phyloP scores from a whole-genome alignment of 2,329 filamentous ascomycete genomes.

The Monosporascus sp. region DNA sequence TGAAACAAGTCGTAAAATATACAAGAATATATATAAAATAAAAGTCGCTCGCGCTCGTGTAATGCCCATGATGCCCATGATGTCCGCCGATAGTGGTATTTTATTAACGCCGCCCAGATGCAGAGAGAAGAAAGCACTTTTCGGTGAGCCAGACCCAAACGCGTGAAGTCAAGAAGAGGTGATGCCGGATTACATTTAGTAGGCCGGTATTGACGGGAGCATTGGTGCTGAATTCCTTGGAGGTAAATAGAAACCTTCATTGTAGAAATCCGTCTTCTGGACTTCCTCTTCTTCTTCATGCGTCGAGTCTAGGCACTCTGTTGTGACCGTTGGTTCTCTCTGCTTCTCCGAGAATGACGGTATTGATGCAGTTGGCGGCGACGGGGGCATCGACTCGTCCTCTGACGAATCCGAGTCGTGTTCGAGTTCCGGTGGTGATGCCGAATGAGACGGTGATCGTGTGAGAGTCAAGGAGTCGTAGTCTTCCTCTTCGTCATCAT shows the following conservation, averaged over 20 bases:
- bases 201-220: conserved; percentile 52
- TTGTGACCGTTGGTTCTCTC: conserved; percentile 31
- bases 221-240: conserved; percentile 45
- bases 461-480: conserved; percentile 62
- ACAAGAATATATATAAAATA: conserved; percentile 14
- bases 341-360: conserved; percentile 58
- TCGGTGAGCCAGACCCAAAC: conserved; percentile 15
- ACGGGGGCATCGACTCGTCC: conserved; percentile 69
- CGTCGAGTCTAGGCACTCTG: conserved; percentile 29
- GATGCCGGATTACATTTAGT: conserved; percentile 36
- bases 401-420: conserved; percentile 66
- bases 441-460: conserved; percentile 61
- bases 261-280: conserved; percentile 39
- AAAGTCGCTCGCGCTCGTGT: conserved; percentile 23
- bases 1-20: conserved; percentile 10
- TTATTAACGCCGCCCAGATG: conserved; percentile 32
- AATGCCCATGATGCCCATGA: conserved; percentile 17
- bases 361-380: conserved; percentile 54
- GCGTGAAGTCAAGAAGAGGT: conserved; percentile 26
- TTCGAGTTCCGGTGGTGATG: conserved; percentile 64
- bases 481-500: conserved; percentile 47
- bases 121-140: conserved; percentile 26
- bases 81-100: conserved; percentile 26
- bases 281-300: conserved; percentile 33
- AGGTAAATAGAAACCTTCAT: conserved; percentile 50